Conservation (phyloP, 306 rosid species). For the Mimosa bimucronata region DNA sequence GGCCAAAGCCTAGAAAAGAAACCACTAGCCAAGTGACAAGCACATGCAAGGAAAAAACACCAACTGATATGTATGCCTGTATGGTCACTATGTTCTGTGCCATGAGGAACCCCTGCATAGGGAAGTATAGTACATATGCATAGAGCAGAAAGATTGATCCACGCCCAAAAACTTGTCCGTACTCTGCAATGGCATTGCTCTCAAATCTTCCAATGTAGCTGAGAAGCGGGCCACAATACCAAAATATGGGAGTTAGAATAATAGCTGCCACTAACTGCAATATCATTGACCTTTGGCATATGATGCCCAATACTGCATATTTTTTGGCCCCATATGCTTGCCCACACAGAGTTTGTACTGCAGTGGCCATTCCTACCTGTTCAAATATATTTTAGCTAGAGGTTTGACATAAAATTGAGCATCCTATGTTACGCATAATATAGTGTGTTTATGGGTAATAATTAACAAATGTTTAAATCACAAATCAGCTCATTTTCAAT, state of each 20-base stretch:
- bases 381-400: too few species aligned
- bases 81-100: constrained; percentile 67
- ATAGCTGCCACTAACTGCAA: constrained; percentile 68
- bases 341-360: constrained; percentile 81
- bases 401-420: too few species aligned
- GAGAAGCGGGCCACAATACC: constrained; percentile 65
- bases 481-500: too few species aligned
- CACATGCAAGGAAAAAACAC: constrained; percentile 46
- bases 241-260: constrained; percentile 58
- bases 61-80: constrained; percentile 34
- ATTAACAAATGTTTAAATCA: too few species aligned
- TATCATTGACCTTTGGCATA: constrained; percentile 67
- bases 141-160: neutral
- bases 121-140: neutral
- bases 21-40: constrained; percentile 55
- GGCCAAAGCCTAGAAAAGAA: constrained; percentile 48
- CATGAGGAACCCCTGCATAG: constrained; percentile 44
- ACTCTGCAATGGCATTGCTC: neutral
- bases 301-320: constrained; percentile 58
- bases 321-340: constrained; percentile 78
- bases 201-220: constrained; percentile 39
- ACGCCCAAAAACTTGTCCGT: neutral
- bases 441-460: too few species aligned
- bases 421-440: too few species aligned
- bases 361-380: constrained; percentile 82